Evolutionary conservation across 179 eudicot genomes (phyloP).

Genomic region (Actinidia polygama): DNA sequence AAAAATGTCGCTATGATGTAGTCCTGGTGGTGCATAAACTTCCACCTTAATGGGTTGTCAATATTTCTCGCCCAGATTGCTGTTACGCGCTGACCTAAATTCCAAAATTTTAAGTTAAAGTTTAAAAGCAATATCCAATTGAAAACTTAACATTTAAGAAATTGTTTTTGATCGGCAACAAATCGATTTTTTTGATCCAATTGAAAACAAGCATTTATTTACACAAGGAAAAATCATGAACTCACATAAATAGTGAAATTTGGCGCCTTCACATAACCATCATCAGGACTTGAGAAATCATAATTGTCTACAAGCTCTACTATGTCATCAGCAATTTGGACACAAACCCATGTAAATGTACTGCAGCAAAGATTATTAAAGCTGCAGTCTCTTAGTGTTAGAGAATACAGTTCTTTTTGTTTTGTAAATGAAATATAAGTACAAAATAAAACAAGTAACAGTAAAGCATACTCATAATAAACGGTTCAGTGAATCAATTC

Average conservation of each 20-base stretch:
- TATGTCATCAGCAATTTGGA: slow-evolving; percentile 59
- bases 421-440: background rate
- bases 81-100: slow-evolving; percentile 70
- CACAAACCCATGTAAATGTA: slow-evolving; percentile 70
- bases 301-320: slow-evolving; percentile 59
- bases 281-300: slow-evolving; percentile 25
- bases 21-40: slow-evolving; percentile 75
- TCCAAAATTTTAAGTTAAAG: slow-evolving; percentile 4
- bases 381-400: background rate
- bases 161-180: no score
- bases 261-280: slow-evolving; percentile 45
- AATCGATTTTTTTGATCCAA: no score
- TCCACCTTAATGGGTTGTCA: slow-evolving; percentile 72
- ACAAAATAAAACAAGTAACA: background rate
- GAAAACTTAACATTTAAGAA: background rate
- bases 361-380: slow-evolving; percentile 39
- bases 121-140: slow-evolving; percentile 4
- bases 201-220: background rate
- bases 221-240: slow-evolving; percentile 25
- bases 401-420: background rate
- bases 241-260: slow-evolving; percentile 77
- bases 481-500: background rate
- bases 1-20: slow-evolving; percentile 71
- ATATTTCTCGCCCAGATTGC: slow-evolving; percentile 75
- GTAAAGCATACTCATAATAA: slow-evolving; percentile 16